Base-by-base conservation (phyloP, 2,329 filamentous ascomycete genomes). In the Fusarium sp. region DNA sequence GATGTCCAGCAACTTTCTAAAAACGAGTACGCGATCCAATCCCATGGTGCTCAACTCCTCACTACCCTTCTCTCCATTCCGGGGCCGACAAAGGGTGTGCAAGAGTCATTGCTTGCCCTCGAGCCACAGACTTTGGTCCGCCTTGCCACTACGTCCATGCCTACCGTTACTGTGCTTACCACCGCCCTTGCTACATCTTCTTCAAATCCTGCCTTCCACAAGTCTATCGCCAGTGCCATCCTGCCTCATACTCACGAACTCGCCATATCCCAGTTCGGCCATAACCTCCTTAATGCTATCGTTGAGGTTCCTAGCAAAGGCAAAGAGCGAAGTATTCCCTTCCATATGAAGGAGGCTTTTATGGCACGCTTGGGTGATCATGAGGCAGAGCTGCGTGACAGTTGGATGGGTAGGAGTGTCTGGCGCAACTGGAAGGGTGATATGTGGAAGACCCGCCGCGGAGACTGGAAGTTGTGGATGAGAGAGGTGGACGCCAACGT, bases 11-110 rank as follows among this genome's bases (percentile, higher is more conserved):
- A 84, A 33, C 79, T 81, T 39, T 83, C 73, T 74, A 89, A 83
- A 90, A 94, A 86, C 81, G 94, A 79, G 60, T 81, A 84, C 35
- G 84, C 86, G 35, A 80, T 88, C 27, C 81, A 86, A 38, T 86
- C 85, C 7, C 95, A 99, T 83, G 94, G 92, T 66, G 94, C 93
- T 25, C 87, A 97, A 51, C 87, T 99, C 33, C 91, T 93, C 14
- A 91, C 96, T 69, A 84, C 92, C 8, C 92, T 99, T 84, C 89
- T 98, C 56, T 84, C 88, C 12, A 91, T 94, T 31, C 89, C 93
- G 0, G 94, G 94, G 1, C 85, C 95, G 4, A 87, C 89, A 63
- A 89, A 89, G 56, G 86, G 95, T 16, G 88, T 97, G 37, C 93
- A 96, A 78, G 88, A 91, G 21, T 89, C 92, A n/a, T 82, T 96